Conservation (phyloP, 805 yeast genomes). For the Millerago galiae region DNA sequence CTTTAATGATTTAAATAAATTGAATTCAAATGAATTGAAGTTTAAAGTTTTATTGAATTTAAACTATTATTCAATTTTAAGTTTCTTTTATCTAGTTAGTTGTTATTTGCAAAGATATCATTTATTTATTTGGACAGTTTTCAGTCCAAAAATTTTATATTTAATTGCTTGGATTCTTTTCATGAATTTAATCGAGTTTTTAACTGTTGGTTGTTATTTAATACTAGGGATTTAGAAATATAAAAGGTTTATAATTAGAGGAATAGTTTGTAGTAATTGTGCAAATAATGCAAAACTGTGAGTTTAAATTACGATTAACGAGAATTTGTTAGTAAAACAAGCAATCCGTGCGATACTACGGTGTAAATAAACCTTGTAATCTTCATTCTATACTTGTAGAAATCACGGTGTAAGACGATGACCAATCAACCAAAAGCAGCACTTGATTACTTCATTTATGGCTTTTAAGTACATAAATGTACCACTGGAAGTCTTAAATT, state of each 20-base stretch:
- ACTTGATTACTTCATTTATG: no score
- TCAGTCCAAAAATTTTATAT: constrained; percentile 85
- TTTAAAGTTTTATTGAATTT: constrained; percentile 24
- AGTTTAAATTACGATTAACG: no score
- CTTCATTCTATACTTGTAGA: no score
- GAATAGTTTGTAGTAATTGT: neutral
- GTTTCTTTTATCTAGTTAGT: constrained; percentile 54
- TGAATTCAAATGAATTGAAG: neutral
- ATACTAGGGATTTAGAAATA: neutral
- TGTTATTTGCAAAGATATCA: constrained; percentile 77
- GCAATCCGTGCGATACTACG: no score
- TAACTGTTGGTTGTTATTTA: neutral
- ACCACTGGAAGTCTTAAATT: no score
- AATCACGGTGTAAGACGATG: no score
- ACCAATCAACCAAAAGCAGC: no score
- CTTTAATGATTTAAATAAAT: constrained; percentile 9
- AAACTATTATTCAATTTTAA: constrained; percentile 53
- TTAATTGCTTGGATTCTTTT: constrained; percentile 68
- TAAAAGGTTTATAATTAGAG: neutral
- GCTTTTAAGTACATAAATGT: no score
- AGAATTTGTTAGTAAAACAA: no score
- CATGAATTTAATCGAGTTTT: constrained; percentile 26
- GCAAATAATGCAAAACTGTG: no score
- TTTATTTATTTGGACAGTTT: constrained; percentile 95
- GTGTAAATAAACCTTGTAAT: no score